Conservation (phyloP, 2,329 filamentous ascomycete genomes). For the Volutella citrinella region DNA sequence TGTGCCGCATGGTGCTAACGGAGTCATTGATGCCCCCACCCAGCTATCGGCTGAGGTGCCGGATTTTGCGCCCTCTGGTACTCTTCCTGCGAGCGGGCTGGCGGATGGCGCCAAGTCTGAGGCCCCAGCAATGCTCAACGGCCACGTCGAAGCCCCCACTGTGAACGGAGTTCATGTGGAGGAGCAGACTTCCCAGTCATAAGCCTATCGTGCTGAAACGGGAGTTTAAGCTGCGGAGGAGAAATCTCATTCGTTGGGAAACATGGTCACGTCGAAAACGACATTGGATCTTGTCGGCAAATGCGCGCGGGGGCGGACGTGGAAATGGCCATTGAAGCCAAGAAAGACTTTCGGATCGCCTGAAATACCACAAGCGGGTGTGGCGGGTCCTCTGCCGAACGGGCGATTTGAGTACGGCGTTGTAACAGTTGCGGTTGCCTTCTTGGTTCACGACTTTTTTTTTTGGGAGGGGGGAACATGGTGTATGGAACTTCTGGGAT, state of each 20-base stretch:
- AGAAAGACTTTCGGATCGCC: no score
- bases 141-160: constrained; percentile 18
- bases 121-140: constrained; percentile 17
- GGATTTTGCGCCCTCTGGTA: constrained; percentile 36
- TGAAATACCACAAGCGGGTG: no score
- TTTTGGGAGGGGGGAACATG: no score
- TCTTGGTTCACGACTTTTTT: constrained; percentile 10
- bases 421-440: constrained; percentile 16
- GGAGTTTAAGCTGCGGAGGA: constrained; percentile 5
- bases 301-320: no score
- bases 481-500: constrained; percentile 16
- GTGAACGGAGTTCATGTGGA: constrained; percentile 29
- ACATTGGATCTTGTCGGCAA: constrained; percentile 1
- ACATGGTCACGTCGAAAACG: background rate
- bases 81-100: constrained; percentile 12
- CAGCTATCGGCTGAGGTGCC: constrained; percentile 39
- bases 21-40: constrained; percentile 27
- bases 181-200: constrained; percentile 14
- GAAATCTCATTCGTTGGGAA: constrained; percentile 7
- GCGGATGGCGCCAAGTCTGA: constrained; percentile 12
- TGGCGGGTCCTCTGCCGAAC: no score
- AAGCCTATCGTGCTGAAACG: constrained; percentile 7
- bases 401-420: no score
- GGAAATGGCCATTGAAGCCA: no score
- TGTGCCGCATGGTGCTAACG: constrained; percentile 36